These are phyloP conservation scores for Fusarium fujikuroi DNA, from an alignment of 2,329 filamentous ascomycete species.

Conservation along the genomic window DNA sequence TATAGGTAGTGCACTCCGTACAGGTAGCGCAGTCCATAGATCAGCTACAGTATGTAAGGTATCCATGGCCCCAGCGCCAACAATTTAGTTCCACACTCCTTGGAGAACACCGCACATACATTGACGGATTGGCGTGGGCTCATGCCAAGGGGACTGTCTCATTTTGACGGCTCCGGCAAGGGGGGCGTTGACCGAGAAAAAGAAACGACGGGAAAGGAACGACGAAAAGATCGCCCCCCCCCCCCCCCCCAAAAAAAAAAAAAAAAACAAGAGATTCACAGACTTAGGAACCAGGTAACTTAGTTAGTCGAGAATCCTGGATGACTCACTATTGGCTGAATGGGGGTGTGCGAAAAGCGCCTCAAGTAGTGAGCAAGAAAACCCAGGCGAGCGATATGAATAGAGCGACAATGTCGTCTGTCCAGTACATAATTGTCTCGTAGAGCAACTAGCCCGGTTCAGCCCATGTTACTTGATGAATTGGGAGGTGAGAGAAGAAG, in stretches of 20 bases:
- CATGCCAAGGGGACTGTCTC: slow-evolving; percentile 43
- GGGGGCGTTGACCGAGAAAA: slow-evolving; percentile 22
- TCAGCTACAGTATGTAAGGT: slow-evolving; percentile 1
- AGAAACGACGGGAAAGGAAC: background rate
- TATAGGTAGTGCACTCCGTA: slow-evolving; percentile 3
- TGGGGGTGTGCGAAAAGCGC: slow-evolving; percentile 8
- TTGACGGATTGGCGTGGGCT: slow-evolving; percentile 41
- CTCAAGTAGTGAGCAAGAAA: background rate
- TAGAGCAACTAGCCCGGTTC: slow-evolving; percentile 9
- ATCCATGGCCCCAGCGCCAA: slow-evolving; percentile 4
- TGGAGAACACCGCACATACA: background rate
- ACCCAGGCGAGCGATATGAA: background rate
- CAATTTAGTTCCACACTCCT: slow-evolving; percentile 16
- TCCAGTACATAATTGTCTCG: slow-evolving; percentile 12
- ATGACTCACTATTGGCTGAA: slow-evolving; percentile 6
- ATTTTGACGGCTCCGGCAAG: slow-evolving; percentile 36
- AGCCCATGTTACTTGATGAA: slow-evolving; percentile 1
- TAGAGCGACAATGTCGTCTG: background rate
- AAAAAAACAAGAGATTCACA: background rate
- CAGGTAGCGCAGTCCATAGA: background rate
- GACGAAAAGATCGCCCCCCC: slow-evolving; percentile 1
- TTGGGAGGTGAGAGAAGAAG: slow-evolving; percentile 23
- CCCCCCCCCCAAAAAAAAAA: no score
- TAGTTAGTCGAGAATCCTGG: slow-evolving; percentile 9
- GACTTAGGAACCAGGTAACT: slow-evolving; percentile 2